A percentile compares a stretch with the other conserved stretches of the same genome.
phyloP scores from a whole-genome alignment of 2,329 filamentous ascomycete genomes.

The Gnomoniopsis sp. region DNA sequence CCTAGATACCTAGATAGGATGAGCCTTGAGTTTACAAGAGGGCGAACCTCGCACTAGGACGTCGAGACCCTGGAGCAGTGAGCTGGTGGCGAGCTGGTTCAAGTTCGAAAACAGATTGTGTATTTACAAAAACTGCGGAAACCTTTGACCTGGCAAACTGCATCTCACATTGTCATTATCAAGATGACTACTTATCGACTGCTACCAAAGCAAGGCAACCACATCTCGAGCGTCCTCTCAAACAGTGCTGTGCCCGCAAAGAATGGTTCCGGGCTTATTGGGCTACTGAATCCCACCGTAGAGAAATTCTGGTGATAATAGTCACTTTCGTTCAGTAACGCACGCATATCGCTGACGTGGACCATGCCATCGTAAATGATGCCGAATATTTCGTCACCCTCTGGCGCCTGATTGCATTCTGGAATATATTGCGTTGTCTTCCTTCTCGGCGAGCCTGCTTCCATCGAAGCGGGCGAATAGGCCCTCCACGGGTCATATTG shows the following conservation, averaged over 20 bases:
- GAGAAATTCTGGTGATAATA: constrained; percentile 9
- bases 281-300: constrained; percentile 2
- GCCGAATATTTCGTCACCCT: constrained; percentile 9
- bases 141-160: no score
- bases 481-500: constrained; percentile 28
- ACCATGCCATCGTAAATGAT: constrained; percentile 15
- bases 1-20: no score
- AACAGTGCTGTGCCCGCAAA: constrained; percentile 1
- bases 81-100: no score
- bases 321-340: constrained; percentile 1
- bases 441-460: constrained; percentile 7
- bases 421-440: constrained; percentile 11
- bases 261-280: neutral
- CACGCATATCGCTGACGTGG: constrained; percentile 13
- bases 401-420: constrained; percentile 6
- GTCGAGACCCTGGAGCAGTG: no score
- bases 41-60: no score
- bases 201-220: constrained; percentile 10
- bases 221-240: constrained; percentile 3
- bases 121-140: no score
- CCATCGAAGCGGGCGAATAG: constrained; percentile 8
- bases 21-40: no score
- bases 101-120: no score
- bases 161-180: no score
- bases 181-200: no score